These are phyloP conservation scores for Coniochaeta prunicola DNA, from an alignment of 2,329 filamentous ascomycete genomes.

Conservation along the genomic window DNA sequence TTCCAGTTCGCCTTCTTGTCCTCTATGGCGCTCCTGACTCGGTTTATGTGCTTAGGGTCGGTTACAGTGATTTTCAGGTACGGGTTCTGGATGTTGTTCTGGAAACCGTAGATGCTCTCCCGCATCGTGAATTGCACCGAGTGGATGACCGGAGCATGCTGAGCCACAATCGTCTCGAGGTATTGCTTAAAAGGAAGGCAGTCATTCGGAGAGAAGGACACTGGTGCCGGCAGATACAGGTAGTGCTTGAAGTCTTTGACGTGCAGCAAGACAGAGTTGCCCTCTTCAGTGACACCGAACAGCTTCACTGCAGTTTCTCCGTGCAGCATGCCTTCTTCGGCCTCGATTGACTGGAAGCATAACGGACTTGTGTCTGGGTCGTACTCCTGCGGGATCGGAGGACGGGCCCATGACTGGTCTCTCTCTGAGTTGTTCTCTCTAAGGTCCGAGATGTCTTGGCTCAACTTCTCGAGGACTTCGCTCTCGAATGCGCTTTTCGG, in stretches of 20 bases:
- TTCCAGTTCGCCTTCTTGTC: constrained; percentile 78
- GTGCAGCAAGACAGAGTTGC: constrained; percentile 89
- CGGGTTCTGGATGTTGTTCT: constrained; percentile 84
- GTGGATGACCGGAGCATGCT: constrained; percentile 66
- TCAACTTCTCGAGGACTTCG: constrained; percentile 91
- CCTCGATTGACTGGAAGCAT: constrained; percentile 94
- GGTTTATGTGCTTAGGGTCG: constrained; percentile 77
- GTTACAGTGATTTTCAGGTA: constrained; percentile 92
- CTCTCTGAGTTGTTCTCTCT: constrained; percentile 85
- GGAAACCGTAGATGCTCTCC: constrained; percentile 90
- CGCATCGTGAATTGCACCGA: constrained; percentile 75
- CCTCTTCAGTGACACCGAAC: constrained; percentile 78
- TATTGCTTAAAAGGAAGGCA: constrained; percentile 72
- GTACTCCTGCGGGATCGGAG: constrained; percentile 38
- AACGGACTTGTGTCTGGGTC: constrained; percentile 57
- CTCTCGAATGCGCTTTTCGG: constrained; percentile 89
- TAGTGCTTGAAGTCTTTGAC: constrained; percentile 96
- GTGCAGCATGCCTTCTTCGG: constrained; percentile 77
- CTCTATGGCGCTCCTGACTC: constrained; percentile 70
- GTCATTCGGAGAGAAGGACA: constrained; percentile 72
- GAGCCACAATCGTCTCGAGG: constrained; percentile 71
- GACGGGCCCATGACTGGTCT: constrained; percentile 82
- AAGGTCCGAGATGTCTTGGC: constrained; percentile 80
- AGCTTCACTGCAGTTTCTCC: constrained; percentile 76
- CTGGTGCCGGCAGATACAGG: constrained; percentile 83